These are phyloP conservation scores for Kurtzmaniella fragi DNA, from an alignment of 805 yeast genomes.

Conservation along the genomic window DNA sequence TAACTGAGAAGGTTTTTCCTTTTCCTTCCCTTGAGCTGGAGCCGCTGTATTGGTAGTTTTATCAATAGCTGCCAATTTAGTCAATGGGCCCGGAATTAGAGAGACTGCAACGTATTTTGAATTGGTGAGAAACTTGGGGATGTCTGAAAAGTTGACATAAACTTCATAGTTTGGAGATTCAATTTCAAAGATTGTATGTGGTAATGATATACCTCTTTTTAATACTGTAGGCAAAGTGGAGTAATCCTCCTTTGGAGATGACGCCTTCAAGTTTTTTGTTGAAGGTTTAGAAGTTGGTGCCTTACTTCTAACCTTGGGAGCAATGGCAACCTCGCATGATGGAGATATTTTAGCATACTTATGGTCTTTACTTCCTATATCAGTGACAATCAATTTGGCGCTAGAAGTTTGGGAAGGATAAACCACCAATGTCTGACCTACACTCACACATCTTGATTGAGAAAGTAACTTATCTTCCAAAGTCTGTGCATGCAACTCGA, in stretches of 20 bases:
- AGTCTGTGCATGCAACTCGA: slow-evolving; percentile 73
- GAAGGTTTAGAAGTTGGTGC: slow-evolving; percentile 22
- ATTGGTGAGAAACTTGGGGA: slow-evolving; percentile 24
- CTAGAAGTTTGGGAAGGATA: slow-evolving; percentile 58
- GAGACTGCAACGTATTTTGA: slow-evolving; percentile 47
- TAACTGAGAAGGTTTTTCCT: slow-evolving; percentile 8
- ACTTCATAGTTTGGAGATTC: slow-evolving; percentile 33
- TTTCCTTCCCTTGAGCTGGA: slow-evolving; percentile 2
- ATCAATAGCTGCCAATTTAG: slow-evolving; percentile 13
- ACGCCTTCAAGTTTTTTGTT: slow-evolving; percentile 14
- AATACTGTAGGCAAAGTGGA: slow-evolving; percentile 32
- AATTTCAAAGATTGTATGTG: slow-evolving; percentile 37
- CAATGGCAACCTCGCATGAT: slow-evolving; percentile 66
- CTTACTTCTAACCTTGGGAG: slow-evolving; percentile 48
- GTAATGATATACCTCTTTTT: slow-evolving; percentile 52
- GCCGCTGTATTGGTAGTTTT: slow-evolving; percentile 4
- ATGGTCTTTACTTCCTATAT: slow-evolving; percentile 39
- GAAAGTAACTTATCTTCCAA: slow-evolving; percentile 71
- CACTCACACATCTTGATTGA: slow-evolving; percentile 73
- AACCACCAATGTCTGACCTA: slow-evolving; percentile 57
- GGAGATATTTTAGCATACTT: slow-evolving; percentile 52
- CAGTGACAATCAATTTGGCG: slow-evolving; percentile 52
- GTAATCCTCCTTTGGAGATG: slow-evolving; percentile 18
- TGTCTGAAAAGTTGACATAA: slow-evolving; percentile 40
- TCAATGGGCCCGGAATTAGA: slow-evolving; percentile 46